Evolutionary conservation across 2,329 filamentous ascomycete species (phyloP), one percentile per base, ranked within the genome.

Genomic region (Phialophora macrospora): DNA sequence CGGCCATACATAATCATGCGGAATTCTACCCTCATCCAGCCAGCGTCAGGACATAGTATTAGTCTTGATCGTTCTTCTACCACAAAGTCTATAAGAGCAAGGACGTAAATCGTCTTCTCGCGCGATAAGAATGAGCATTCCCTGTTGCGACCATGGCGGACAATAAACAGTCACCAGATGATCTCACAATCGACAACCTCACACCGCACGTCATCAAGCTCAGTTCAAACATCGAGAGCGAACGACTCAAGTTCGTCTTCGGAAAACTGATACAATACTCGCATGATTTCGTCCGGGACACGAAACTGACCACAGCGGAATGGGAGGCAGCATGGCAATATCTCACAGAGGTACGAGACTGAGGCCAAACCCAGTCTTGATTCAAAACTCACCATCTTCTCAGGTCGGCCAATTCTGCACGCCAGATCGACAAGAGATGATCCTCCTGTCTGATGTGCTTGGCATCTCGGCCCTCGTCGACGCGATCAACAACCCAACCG

Each of bases 301-400:
- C 58, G n/a, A 57, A 60, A 32, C 44, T 67, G 49, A 64, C 51
- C 49, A 64, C 65, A 4, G 62, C 52, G 9, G 65, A 67, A 49
- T 67, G 65, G 65, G 62, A 60, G 54, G 57, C 54, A 41, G 65
- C 54, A 46, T 63, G 63, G 56, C 55, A 67, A 55, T 67, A 64
- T 54, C 56, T 67, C 4, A 67, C 62, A 14, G 62, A 60, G 48
- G 62, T 60, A 26, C 5, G 56, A 14, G 44, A 12, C 38, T 8
- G 41, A n/a, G 8, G 22, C 20, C 28, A 20, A 20, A 38, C 28
- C 46, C 20, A 20, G 1, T 28, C 11, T 20, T 30, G 14, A 3
- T 14, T 5, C 30, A 17, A 12, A 22, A 28, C 58, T 60, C 38
- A 59, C n/a, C 20, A 6, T 4, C 41, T 44, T 51, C 20, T 11